Evolutionary conservation across 1,139 yeast genomes (phyloP).

Genomic region (Candida dubliniensis): DNA sequence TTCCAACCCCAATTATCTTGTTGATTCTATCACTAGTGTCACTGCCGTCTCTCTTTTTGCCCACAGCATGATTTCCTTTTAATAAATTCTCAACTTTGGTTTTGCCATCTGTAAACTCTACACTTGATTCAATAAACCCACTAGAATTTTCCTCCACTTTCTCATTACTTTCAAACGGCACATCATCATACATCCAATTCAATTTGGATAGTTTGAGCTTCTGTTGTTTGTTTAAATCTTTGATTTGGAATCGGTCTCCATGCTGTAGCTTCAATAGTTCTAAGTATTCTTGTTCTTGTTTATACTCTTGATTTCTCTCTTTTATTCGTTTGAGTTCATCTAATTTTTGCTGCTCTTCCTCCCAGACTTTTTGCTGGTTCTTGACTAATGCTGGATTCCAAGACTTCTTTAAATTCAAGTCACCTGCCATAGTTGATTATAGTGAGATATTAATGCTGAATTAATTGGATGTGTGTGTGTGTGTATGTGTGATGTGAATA

Average conservation of each 20-base stretch:
- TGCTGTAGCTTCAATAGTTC: slow-evolving; percentile 58
- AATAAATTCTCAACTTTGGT: slow-evolving; percentile 35
- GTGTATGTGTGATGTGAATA: neutral
- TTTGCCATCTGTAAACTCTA: slow-evolving; percentile 37
- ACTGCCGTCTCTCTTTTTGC: slow-evolving; percentile 9
- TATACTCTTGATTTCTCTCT: slow-evolving; percentile 64
- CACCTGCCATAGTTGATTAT: slow-evolving; percentile 57
- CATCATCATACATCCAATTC: slow-evolving; percentile 84
- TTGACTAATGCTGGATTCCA: slow-evolving; percentile 92
- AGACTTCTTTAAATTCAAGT: slow-evolving; percentile 84
- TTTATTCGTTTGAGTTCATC: slow-evolving; percentile 67
- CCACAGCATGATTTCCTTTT: slow-evolving; percentile 20
- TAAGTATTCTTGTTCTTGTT: slow-evolving; percentile 61
- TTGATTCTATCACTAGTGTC: slow-evolving; percentile 15
- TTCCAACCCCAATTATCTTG: slow-evolving; percentile 18
- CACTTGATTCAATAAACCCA: slow-evolving; percentile 36
- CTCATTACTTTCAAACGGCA: slow-evolving; percentile 14
- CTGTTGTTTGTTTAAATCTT: slow-evolving; percentile 34
- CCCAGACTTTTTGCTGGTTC: slow-evolving; percentile 86
- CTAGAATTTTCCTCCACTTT: slow-evolving; percentile 21
- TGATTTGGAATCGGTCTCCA: slow-evolving; percentile 28
- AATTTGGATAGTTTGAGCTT: slow-evolving; percentile 52
- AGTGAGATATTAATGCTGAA: no score
- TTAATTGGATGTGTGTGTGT: slow-evolving; percentile 1
- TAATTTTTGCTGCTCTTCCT: slow-evolving; percentile 74